Evolutionary conservation across 1,284 basidiomycete genomes (phyloP).

Genomic region (Pseudozyma hubeiensis): DNA sequence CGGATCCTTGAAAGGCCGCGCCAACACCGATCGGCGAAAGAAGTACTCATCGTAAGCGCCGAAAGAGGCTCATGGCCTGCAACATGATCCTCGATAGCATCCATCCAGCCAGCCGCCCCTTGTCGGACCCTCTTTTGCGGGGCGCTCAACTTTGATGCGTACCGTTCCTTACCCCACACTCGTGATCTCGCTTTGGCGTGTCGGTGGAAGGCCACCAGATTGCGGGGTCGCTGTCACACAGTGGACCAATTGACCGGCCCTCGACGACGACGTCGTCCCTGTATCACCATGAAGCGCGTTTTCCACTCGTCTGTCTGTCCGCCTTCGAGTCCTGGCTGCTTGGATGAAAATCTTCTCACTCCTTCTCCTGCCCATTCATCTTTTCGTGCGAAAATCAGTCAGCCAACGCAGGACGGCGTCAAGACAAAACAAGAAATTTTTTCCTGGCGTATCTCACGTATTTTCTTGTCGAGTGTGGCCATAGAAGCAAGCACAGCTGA

Average conservation of each 20-base stretch:
- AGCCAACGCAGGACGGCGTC: no score
- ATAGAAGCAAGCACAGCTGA: no score
- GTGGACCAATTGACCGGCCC: slow-evolving; percentile 14
- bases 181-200: slow-evolving; percentile 6
- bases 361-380: no score
- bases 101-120: no score
- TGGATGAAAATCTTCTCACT: no score
- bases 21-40: slow-evolving; percentile 20
- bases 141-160: slow-evolving; percentile 7
- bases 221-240: slow-evolving; percentile 24
- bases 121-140: no score
- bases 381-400: no score
- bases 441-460: no score
- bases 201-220: slow-evolving; percentile 13
- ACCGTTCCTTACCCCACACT: slow-evolving; percentile 23
- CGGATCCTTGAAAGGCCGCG: slow-evolving; percentile 3
- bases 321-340: no score
- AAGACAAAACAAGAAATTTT: no score
- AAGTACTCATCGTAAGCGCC: slow-evolving; percentile 4
- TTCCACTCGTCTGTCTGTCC: neutral
- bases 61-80: neutral
- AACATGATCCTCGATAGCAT: no score
- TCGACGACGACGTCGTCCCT: neutral
- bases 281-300: neutral
- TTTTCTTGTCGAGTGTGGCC: no score